Percentiles rank a stretch among this genome's conserved stretches.
These are phyloP conservation scores for Corylus avellana DNA, from an alignment of 306 rosid genomes.

Conservation along the genomic window DNA sequence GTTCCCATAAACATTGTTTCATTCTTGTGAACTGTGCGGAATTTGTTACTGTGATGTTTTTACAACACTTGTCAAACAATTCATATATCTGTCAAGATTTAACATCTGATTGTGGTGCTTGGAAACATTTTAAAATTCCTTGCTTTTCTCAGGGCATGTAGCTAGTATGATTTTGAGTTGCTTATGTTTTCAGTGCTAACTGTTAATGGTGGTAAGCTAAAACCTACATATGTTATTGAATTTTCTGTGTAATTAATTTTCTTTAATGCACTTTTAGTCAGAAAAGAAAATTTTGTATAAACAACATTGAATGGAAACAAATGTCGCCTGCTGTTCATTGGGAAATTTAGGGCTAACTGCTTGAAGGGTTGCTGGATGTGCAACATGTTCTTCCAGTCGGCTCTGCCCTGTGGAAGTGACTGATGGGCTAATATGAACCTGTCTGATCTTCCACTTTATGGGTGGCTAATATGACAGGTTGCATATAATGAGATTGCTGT, in stretches of 20 bases:
- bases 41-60: neutral
- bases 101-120: slow-evolving; percentile 1
- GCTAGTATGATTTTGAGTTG: neutral
- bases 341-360: neutral
- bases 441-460: neutral
- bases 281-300: neutral
- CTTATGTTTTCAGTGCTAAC: neutral
- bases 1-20: neutral
- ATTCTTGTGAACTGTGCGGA: neutral
- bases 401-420: neutral
- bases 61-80: neutral
- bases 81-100: neutral
- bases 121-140: neutral
- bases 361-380: neutral
- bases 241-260: neutral
- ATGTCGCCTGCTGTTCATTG: neutral
- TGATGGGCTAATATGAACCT: neutral
- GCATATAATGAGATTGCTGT: neutral
- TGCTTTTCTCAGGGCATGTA: neutral
- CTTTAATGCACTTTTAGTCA: neutral
- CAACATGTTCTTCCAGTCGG: neutral
- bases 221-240: neutral
- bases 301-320: neutral
- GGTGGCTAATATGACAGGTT: neutral
- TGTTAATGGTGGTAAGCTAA: neutral